Evolutionary conservation across 495 filamentous ascomycete genomes (phyloP), one percentile per base, ranked within the genome.

Genomic region (Jackrogersella multiformis): DNA sequence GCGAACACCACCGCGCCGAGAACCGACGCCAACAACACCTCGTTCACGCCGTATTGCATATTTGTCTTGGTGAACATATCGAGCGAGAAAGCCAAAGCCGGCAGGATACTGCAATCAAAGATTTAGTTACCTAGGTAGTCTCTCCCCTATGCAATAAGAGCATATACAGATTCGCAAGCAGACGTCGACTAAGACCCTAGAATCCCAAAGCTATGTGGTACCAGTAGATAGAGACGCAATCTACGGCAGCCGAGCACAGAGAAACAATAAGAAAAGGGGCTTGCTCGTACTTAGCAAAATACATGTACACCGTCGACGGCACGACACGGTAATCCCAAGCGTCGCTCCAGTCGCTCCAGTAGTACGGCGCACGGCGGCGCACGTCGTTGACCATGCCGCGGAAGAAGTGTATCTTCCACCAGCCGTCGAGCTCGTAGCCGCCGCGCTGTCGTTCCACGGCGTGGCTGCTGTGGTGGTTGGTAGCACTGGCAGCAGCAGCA

Each of bases 251-350:
- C 28, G 7, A 16, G 36, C 9, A 15, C 28, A n/a, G 24, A 9
- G 34, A 60, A 32, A 7, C 16, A 35, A 56, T 63, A 53, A 49
- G 23, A 54, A 45, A 56, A 21, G 64, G 12, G 41, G 8, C 70
- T 4, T 30, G 7, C 7, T 30, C 87, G 71, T 80, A 93, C 91
- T 94, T 94, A 23, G 90, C 92, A 82, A 94, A 94, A 78, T 92
- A 94, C 90, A 93, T 95, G 76, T 93, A 93, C 45, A 95, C 82
- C 32, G 91, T 93, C 23, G 89, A 89, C 32, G 92, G 90, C 24
- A 95, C 81, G 35, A 93, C 88, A 32, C 92, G 85, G 78, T 95
- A 95, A 74, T 93, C 87, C 90, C 90, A 93, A 2, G 91, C 92
- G 79, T 94, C 92, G 26, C 77, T 82, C 89, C 89, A 93, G 77